phyloP scores from a whole-genome alignment of 2,329 filamentous ascomycete genomes.

The Didymella segeticola region DNA sequence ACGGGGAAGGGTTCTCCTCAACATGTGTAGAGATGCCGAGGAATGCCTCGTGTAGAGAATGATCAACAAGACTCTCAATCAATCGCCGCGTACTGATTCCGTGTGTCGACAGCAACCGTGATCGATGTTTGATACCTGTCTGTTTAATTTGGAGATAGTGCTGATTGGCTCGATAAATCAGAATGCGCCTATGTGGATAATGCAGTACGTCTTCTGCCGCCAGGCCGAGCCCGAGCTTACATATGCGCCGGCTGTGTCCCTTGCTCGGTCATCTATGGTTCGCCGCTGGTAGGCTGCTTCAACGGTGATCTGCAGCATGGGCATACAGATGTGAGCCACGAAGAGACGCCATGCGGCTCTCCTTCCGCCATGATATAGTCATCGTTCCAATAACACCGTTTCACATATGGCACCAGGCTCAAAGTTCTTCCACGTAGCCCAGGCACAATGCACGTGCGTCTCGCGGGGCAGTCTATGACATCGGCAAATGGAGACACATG shows the following conservation, averaged over 20 bases:
- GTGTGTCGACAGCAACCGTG: background rate
- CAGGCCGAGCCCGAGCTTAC: conserved; percentile 24
- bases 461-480: conserved; percentile 12
- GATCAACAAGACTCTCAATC: conserved; percentile 2
- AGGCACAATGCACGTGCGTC: conserved; percentile 8
- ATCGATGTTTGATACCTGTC: background rate
- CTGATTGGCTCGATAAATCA: conserved; percentile 23
- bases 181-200: conserved; percentile 28
- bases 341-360: conserved; percentile 42
- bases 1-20: conserved; percentile 31
- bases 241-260: conserved; percentile 15
- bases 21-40: conserved; percentile 7
- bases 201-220: conserved; percentile 33
- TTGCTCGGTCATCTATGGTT: conserved; percentile 17
- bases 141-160: background rate
- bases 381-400: conserved; percentile 2
- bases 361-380: conserved; percentile 14
- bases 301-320: conserved; percentile 35
- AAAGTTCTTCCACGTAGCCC: conserved; percentile 3
- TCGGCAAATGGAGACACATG: conserved; percentile 15
- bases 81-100: background rate
- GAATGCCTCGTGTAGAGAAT: conserved; percentile 12
- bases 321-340: conserved; percentile 35
- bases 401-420: conserved; percentile 3
- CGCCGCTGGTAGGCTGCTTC: conserved; percentile 24